A percentile compares a stretch with the other conserved stretches of the same genome.
These are phyloP conservation scores for Saccharomycopsis javanensis DNA, from an alignment of 805 yeast species.

Conservation along the genomic window DNA sequence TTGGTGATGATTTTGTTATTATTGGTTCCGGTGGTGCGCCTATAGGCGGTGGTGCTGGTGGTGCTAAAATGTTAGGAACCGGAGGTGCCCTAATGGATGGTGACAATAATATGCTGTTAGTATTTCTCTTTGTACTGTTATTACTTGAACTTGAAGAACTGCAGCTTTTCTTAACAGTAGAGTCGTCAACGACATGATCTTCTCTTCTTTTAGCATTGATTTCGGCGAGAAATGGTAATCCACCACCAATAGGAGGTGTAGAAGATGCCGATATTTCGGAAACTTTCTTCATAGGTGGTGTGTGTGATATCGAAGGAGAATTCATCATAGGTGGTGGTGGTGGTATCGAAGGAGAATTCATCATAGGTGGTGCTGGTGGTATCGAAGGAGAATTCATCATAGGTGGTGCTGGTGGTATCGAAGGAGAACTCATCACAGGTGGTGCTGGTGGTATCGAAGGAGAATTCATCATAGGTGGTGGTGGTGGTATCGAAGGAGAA, in stretches of 20 bases:
- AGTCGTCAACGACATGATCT: conserved; percentile 36
- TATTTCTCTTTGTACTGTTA: conserved; percentile 14
- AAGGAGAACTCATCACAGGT: conserved; percentile 18
- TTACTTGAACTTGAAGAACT: conserved; percentile 5
- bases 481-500: conserved; percentile 2
- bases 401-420: conserved; percentile 16
- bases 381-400: conserved; percentile 13
- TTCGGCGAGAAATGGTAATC: conserved; percentile 48
- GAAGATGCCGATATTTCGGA: conserved; percentile 7
- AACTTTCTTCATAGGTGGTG: conserved; percentile 17
- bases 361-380: conserved; percentile 18
- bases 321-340: conserved; percentile 1
- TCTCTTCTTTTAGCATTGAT: conserved; percentile 49
- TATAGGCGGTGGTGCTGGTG: conserved; percentile 23
- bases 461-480: conserved; percentile 17
- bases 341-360: conserved; percentile 19
- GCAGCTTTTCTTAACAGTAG: conserved; percentile 8
- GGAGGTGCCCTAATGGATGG: conserved; percentile 20
- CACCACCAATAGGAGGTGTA: conserved; percentile 29
- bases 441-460: conserved; percentile 21
- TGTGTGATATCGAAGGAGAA: conserved; percentile 14
- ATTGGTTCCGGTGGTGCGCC: conserved; percentile 14
- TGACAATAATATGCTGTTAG: neutral
- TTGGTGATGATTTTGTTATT: conserved; percentile 6
- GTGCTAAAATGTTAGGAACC: conserved; percentile 17